phyloP scores from a whole-genome alignment of 345 rosid species.

The Bruguiera parviflora region DNA sequence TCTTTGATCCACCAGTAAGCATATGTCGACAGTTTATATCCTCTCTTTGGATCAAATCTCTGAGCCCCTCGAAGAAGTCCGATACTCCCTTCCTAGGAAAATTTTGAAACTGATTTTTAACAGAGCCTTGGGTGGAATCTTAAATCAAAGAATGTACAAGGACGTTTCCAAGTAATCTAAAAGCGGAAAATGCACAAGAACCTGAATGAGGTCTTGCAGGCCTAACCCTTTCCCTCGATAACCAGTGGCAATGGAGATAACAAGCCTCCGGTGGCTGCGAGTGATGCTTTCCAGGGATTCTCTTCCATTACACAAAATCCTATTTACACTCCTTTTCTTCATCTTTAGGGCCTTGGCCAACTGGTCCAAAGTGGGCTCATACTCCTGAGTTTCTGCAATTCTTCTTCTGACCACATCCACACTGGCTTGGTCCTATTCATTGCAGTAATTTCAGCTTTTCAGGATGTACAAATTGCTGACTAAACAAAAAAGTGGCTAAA shows the following conservation, averaged over 20 bases:
- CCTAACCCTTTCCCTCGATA: constrained; percentile 57
- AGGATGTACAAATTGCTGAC: not conserved
- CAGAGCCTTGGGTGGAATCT: constrained; percentile 4
- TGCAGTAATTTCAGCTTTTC: constrained; percentile 7
- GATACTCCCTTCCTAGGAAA: constrained; percentile 45
- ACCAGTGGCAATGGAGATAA: constrained; percentile 46
- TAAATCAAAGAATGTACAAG: not conserved
- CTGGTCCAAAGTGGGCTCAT: constrained; percentile 29
- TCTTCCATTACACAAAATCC: constrained; percentile 37
- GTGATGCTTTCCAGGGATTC: constrained; percentile 46
- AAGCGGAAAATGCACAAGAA: not conserved
- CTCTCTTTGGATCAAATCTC: constrained; percentile 51
- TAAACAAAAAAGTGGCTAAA: not conserved
- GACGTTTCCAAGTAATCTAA: constrained; percentile 17
- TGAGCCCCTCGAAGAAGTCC: constrained; percentile 56
- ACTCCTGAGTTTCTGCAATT: constrained; percentile 21
- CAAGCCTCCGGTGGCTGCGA: constrained; percentile 41
- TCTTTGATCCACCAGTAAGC: constrained; percentile 67
- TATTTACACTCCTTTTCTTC: constrained; percentile 31
- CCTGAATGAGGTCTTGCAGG: constrained; percentile 56
- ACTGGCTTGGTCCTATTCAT: constrained; percentile 46
- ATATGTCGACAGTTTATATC: constrained; percentile 58
- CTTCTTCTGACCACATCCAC: constrained; percentile 39
- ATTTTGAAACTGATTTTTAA: not conserved
- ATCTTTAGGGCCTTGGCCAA: constrained; percentile 29